These are phyloP conservation scores for Venturia carpophila DNA, from an alignment of 2,329 filamentous ascomycete genomes.

Conservation along the genomic window DNA sequence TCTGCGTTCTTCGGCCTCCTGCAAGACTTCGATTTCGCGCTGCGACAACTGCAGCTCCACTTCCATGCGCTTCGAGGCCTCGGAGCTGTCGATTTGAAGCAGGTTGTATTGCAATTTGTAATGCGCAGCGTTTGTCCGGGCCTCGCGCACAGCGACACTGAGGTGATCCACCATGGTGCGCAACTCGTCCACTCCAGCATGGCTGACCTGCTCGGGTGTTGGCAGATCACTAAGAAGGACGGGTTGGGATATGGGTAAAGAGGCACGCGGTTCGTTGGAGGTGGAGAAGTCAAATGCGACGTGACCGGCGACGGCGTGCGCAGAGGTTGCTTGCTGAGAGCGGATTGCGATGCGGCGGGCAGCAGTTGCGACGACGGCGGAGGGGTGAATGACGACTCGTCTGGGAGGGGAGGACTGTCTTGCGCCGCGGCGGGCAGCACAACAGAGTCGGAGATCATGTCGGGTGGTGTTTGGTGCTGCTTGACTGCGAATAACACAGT, in stretches of 20 bases:
- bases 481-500: background rate
- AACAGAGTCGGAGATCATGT: background rate
- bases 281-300: conserved; percentile 42
- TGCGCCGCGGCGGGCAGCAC: background rate
- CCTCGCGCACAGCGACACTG: conserved; percentile 49
- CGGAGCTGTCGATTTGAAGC: conserved; percentile 72
- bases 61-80: conserved; percentile 75
- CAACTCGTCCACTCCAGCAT: conserved; percentile 45
- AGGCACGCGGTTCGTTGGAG: conserved; percentile 30
- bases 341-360: conserved; percentile 27
- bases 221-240: conserved; percentile 29
- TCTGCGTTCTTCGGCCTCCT: conserved; percentile 61
- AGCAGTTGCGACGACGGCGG: conserved; percentile 53
- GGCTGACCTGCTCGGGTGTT: conserved; percentile 44
- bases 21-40: conserved; percentile 76
- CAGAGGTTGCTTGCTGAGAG: conserved; percentile 29
- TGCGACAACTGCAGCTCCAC: conserved; percentile 91
- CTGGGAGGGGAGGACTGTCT: conserved; percentile 32
- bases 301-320: conserved; percentile 46
- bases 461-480: background rate
- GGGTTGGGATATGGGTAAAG: conserved; percentile 1
- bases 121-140: conserved; percentile 78
- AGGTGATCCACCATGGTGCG: conserved; percentile 47
- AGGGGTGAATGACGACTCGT: conserved; percentile 48
- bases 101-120: conserved; percentile 86